These are phyloP conservation scores for Diaporthe vaccinii DNA, from an alignment of 2,329 filamentous ascomycete species.

Conservation along the genomic window DNA sequence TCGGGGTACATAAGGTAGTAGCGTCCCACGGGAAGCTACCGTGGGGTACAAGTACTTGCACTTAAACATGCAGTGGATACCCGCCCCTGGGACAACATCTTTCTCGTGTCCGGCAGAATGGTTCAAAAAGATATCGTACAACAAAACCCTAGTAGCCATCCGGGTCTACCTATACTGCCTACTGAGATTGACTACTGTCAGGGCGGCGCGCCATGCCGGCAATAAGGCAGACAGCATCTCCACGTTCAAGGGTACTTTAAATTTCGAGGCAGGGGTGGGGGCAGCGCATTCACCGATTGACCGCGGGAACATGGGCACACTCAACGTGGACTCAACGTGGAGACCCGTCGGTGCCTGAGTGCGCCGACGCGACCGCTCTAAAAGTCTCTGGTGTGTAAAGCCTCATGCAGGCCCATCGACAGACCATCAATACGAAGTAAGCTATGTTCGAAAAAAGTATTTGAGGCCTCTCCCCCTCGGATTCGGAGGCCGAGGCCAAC, in stretches of 20 bases:
- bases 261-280: constrained; percentile 28
- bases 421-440: constrained; percentile 4
- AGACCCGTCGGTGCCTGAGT: constrained; percentile 24
- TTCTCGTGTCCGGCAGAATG: neutral
- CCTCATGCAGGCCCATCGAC: constrained; percentile 5
- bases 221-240: constrained; percentile 25
- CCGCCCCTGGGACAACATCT: neutral
- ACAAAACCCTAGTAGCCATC: neutral
- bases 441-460: neutral
- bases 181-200: constrained; percentile 1
- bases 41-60: neutral
- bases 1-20: neutral
- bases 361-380: neutral
- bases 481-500: constrained; percentile 16
- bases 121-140: constrained; percentile 3
- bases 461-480: neutral
- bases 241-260: constrained; percentile 26
- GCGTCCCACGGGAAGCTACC: constrained; percentile 9
- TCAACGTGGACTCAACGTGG: neutral
- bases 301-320: constrained; percentile 8
- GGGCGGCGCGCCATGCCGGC: constrained; percentile 15
- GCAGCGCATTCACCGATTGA: constrained; percentile 29
- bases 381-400: neutral
- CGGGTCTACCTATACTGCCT: neutral
- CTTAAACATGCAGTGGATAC: neutral